phyloP scores from a whole-genome alignment of 2,329 filamentous ascomycete species.

The Lasiodiplodia hormozganensis region DNA sequence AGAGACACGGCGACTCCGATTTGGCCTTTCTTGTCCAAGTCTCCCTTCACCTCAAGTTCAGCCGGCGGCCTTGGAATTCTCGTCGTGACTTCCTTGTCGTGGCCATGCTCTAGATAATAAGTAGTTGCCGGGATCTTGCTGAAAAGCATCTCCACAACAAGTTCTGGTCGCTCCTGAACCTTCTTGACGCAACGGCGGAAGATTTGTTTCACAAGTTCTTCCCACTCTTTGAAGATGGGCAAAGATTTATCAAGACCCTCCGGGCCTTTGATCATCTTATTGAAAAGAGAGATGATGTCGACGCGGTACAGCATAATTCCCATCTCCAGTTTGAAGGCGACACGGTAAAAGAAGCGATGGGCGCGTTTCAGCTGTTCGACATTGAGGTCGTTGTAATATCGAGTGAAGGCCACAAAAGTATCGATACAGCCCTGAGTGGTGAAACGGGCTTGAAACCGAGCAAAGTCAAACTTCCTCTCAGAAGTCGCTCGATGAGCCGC shows the following conservation, averaged over 20 bases:
- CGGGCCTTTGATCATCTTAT: constrained; percentile 91
- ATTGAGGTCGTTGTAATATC: constrained; percentile 81
- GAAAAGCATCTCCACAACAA: constrained; percentile 92
- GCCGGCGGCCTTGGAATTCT: constrained; percentile 74
- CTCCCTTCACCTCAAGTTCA: constrained; percentile 81
- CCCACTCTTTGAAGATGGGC: constrained; percentile 83
- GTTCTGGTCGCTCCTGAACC: constrained; percentile 81
- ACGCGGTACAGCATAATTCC: constrained; percentile 87
- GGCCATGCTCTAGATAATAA: constrained; percentile 89
- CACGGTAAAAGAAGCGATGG: constrained; percentile 91
- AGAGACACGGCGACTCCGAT: constrained; percentile 81
- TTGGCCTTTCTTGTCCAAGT: constrained; percentile 69
- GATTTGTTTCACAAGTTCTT: constrained; percentile 84
- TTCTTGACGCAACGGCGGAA: constrained; percentile 83
- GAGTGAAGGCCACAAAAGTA: constrained; percentile 82
- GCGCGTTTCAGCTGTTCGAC: constrained; percentile 84
- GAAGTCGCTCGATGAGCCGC: constrained; percentile 73
- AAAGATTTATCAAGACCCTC: constrained; percentile 73
- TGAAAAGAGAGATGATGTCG: constrained; percentile 86
- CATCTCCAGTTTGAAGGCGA: constrained; percentile 94
- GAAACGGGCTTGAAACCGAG: constrained; percentile 80
- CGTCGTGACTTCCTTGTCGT: constrained; percentile 76
- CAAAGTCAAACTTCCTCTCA: constrained; percentile 95
- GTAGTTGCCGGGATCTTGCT: constrained; percentile 86
- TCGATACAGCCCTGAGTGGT: constrained; percentile 84